Percentiles rank a stretch among this genome's conserved stretches.
Conservation (phyloP, 352 stramenopile species). For the Globisporangium ultimum region DNA sequence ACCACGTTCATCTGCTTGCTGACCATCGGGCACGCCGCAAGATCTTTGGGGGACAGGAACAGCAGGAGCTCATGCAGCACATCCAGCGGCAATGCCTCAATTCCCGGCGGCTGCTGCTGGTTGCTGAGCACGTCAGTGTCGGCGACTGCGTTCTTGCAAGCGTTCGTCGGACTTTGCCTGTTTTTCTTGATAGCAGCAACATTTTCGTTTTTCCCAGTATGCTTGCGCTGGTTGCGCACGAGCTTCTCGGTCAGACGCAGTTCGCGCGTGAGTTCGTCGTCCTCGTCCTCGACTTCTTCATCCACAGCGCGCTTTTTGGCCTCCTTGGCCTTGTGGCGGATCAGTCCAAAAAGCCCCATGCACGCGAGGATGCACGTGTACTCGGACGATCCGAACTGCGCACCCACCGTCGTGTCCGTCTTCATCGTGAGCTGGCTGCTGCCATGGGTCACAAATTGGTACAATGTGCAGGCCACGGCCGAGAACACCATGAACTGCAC, state of each 20-base stretch:
- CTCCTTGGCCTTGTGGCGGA: slow-evolving; percentile 48
- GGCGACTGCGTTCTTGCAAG: no score
- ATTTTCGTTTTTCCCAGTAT: neutral
- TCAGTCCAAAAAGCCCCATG: slow-evolving; percentile 55
- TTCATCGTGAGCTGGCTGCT: slow-evolving; percentile 11
- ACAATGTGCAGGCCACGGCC: slow-evolving; percentile 48
- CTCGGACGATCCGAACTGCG: slow-evolving; percentile 45
- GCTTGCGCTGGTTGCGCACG: slow-evolving; percentile 5
- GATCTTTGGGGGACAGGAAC: slow-evolving; percentile 45
- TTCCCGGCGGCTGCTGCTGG: slow-evolving; percentile 6
- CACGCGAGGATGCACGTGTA: slow-evolving; percentile 60
- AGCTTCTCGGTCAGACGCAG: slow-evolving; percentile 18
- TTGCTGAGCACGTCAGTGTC: no score
- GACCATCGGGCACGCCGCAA: slow-evolving; percentile 40
- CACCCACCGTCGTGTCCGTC: slow-evolving; percentile 7
- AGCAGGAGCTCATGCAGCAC: slow-evolving; percentile 47
- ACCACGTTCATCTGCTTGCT: slow-evolving; percentile 32
- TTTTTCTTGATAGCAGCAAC: no score
- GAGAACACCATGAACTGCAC: slow-evolving; percentile 60
- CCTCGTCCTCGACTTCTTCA: slow-evolving; percentile 3
- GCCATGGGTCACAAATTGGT: slow-evolving; percentile 39
- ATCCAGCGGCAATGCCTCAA: slow-evolving; percentile 30
- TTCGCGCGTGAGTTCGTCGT: slow-evolving; percentile 15
- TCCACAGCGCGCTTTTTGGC: slow-evolving; percentile 9
- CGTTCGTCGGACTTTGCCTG: no score